These are phyloP conservation scores for Chimonanthus salicifolius DNA, from an alignment of 164 flowering plant species.

Conservation along the genomic window DNA sequence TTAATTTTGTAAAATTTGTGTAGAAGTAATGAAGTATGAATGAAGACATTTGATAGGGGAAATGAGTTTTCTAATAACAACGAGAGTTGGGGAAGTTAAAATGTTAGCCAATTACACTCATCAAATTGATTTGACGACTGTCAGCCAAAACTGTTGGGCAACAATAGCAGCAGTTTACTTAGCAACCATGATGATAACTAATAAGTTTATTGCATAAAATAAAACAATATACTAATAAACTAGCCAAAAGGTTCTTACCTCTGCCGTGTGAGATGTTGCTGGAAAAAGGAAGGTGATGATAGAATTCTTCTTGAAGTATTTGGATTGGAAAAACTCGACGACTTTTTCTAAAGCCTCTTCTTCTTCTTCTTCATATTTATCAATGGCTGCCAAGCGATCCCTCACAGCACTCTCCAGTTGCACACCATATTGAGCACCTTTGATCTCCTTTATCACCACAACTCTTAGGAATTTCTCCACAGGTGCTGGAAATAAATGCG, in stretches of 20 bases:
- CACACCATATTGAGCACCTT: constrained; percentile 86
- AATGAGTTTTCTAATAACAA: too few species aligned
- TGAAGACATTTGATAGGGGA: too few species aligned
- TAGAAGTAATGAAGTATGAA: too few species aligned
- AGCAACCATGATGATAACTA: too few species aligned
- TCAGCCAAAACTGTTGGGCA: too few species aligned
- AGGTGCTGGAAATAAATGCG: constrained; percentile 43
- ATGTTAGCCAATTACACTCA: too few species aligned
- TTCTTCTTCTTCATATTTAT: constrained; percentile 88
- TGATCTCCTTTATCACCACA: constrained; percentile 91
- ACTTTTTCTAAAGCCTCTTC: constrained; percentile 72
- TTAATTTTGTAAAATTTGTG: too few species aligned
- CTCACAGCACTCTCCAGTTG: constrained; percentile 84
- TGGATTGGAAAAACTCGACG: constrained; percentile 63
- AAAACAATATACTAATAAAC: too few species aligned
- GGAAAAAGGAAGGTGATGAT: constrained; percentile 59
- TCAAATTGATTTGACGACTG: too few species aligned
- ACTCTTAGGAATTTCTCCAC: constrained; percentile 64
- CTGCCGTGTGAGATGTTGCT: constrained; percentile 37
- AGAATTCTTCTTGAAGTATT: constrained; percentile 66
- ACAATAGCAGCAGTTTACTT: too few species aligned
- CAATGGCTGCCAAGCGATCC: constrained; percentile 71
- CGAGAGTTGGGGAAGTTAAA: too few species aligned
- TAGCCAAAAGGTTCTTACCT: constrained; percentile 35
- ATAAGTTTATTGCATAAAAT: too few species aligned